phyloP scores from a whole-genome alignment of 345 rosid species.

The Arabis alpina region DNA sequence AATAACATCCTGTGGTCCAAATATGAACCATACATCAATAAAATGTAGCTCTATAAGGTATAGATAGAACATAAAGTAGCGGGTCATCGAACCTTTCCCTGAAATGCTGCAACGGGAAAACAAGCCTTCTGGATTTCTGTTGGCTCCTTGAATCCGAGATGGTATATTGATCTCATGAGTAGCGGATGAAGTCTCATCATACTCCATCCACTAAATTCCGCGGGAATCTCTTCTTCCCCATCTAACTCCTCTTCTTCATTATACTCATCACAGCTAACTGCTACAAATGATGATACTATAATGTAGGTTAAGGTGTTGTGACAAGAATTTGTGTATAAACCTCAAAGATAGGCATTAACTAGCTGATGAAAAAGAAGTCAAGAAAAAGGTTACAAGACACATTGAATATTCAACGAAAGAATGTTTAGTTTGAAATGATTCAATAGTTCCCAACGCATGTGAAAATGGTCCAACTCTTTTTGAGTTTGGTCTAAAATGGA shows the following conservation, averaged over 20 bases:
- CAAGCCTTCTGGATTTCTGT: slow-evolving; percentile 91
- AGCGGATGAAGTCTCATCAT: slow-evolving; percentile 81
- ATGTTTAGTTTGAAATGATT: too few species aligned
- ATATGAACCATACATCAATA: slow-evolving; percentile 25
- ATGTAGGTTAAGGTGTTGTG: not conserved
- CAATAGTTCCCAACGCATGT: too few species aligned
- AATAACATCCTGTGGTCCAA: slow-evolving; percentile 72
- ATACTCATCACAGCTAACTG: slow-evolving; percentile 47
- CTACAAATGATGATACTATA: slow-evolving; percentile 17
- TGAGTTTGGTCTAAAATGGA: too few species aligned
- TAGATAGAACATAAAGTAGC: slow-evolving; percentile 1
- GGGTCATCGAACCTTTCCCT: slow-evolving; percentile 74
- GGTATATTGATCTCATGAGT: slow-evolving; percentile 72
- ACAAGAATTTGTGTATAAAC: too few species aligned
- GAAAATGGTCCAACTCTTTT: too few species aligned
- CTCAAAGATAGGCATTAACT: too few species aligned
- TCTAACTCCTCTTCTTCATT: slow-evolving; percentile 51
- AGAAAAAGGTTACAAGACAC: too few species aligned
- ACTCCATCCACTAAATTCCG: slow-evolving; percentile 76
- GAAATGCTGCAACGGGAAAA: slow-evolving; percentile 90
- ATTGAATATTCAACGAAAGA: too few species aligned
- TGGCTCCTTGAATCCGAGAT: slow-evolving; percentile 88
- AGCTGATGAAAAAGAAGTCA: too few species aligned
- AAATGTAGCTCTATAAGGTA: not conserved
- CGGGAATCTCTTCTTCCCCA: slow-evolving; percentile 52